Evolutionary conservation across 352 stramenopile species (phyloP).

Genomic region (Phytophthora aleatoria): DNA sequence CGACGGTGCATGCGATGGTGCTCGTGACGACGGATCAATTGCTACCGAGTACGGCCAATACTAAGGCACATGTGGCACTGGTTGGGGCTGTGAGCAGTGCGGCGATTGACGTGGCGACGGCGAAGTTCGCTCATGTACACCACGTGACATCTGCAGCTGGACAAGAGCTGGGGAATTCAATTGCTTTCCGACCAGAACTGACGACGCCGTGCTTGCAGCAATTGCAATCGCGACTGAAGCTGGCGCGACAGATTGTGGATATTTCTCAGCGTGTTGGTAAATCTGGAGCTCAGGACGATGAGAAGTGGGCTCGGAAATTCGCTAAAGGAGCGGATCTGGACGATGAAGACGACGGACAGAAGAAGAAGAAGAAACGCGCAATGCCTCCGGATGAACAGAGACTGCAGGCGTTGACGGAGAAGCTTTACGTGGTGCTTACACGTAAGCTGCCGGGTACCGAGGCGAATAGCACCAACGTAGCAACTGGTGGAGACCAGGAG

Average conservation of each 20-base stretch:
- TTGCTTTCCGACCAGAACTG: slow-evolving; percentile 36
- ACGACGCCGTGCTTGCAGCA: slow-evolving; percentile 40
- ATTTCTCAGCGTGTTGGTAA: slow-evolving; percentile 49
- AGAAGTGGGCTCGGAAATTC: slow-evolving; percentile 67
- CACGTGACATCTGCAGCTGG: slow-evolving; percentile 18
- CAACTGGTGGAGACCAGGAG: slow-evolving; percentile 7
- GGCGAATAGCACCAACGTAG: neutral
- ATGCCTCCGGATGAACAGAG: slow-evolving; percentile 71
- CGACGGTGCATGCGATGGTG: slow-evolving; percentile 38
- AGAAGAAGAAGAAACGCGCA: slow-evolving; percentile 45
- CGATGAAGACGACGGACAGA: slow-evolving; percentile 46
- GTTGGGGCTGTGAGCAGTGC: slow-evolving; percentile 26
- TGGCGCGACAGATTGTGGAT: slow-evolving; percentile 61
- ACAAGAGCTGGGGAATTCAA: slow-evolving; percentile 11
- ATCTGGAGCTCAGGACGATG: slow-evolving; percentile 33
- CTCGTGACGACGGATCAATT: slow-evolving; percentile 73
- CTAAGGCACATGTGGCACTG: slow-evolving; percentile 44
- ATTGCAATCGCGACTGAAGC: slow-evolving; percentile 54
- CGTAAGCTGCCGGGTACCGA: slow-evolving; percentile 31
- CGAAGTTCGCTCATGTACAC: slow-evolving; percentile 50
- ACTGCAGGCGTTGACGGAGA: slow-evolving; percentile 70
- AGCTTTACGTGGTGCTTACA: slow-evolving; percentile 65
- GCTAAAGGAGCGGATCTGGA: slow-evolving; percentile 58
- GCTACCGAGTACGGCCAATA: slow-evolving; percentile 31
- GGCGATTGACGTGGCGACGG: slow-evolving; percentile 19